A percentile compares a stretch with the other conserved stretches of the same genome.
Conservation (phyloP, 345 rosid genomes). For the Hibiscus tridactylites region DNA sequence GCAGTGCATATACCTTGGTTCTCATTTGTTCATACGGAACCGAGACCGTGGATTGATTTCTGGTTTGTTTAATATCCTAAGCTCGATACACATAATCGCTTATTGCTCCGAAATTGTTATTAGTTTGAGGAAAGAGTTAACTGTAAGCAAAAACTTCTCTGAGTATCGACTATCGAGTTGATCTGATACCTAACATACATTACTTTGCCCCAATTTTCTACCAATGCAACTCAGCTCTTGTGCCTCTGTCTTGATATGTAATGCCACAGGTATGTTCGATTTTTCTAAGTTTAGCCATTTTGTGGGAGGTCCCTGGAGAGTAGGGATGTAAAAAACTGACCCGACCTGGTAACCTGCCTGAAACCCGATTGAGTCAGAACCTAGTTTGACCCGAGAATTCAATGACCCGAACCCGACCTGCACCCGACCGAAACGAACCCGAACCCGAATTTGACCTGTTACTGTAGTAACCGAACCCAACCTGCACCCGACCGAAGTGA, state of each 20-base stretch:
- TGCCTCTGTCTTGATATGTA: neutral
- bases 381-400: too few species aligned
- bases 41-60: neutral
- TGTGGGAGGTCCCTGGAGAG: neutral
- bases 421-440: too few species aligned
- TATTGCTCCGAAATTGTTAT: neutral
- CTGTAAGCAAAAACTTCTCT: neutral
- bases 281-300: too few species aligned
- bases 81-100: neutral
- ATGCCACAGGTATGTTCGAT: too few species aligned
- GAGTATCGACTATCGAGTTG: too few species aligned
- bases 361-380: too few species aligned
- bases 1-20: neutral
- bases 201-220: slow-evolving; percentile 4
- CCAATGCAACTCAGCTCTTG: neutral
- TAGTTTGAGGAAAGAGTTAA: neutral
- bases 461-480: too few species aligned
- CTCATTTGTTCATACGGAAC: neutral
- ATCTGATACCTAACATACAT: neutral
- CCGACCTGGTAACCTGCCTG: too few species aligned
- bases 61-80: neutral
- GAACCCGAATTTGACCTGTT: too few species aligned
- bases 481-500: too few species aligned
- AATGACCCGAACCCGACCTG: too few species aligned
- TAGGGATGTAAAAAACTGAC: too few species aligned